Base-by-base conservation (phyloP, 441 rosid species). In the Euphorbia corollata region DNA sequence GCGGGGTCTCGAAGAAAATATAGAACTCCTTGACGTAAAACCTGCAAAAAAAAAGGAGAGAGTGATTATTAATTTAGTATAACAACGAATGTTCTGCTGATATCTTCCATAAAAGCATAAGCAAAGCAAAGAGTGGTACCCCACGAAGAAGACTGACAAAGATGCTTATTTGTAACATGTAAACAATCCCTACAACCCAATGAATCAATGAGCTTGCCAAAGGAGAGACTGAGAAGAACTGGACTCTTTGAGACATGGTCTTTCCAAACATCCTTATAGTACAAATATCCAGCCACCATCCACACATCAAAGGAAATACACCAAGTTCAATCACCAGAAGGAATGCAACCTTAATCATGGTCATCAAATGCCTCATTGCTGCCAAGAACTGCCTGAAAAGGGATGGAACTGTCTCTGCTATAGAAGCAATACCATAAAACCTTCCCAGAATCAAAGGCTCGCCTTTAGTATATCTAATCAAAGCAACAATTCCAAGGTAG, bases 271-370 rank as follows among this genome's bases (percentile, higher is more conserved):
- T 89, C 84, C 90, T 82, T 65, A 89, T 80, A 0, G 99, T 94
- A 73, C 99, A 94, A 59, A 89, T 87, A 87, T 94, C 99, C 54
- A 94, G 76, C 99, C 99, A 94, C 99, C 99, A 94, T 62, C 99
- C 99, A 79, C 98, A 91, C 98, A 94, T 91, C 82, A 94, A 80
- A 41, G 99, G 99, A 64, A 94, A 94, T 70, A 94, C 98, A 76
- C 99, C 99, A 72, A 94, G 97, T 79, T 94, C 99, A 71, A 94
- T 91, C 70, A 91, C 98, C 65, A 94, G 77, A 72, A 94, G 96
- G 73, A 94, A 94, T 59, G 99, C 99, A 67, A 94, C 99, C 81
- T 94, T 94, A 63, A 94, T 86, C 99, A 94, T 91, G 39, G 98
- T 94, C 99, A 89, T 88, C 80, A 94, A 83, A 81, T 94, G 98